Percentiles rank a stretch among this genome's conserved stretches.
phyloP scores from a whole-genome alignment of 2,329 filamentous ascomycete species.

The Aureobasidium sp. region DNA sequence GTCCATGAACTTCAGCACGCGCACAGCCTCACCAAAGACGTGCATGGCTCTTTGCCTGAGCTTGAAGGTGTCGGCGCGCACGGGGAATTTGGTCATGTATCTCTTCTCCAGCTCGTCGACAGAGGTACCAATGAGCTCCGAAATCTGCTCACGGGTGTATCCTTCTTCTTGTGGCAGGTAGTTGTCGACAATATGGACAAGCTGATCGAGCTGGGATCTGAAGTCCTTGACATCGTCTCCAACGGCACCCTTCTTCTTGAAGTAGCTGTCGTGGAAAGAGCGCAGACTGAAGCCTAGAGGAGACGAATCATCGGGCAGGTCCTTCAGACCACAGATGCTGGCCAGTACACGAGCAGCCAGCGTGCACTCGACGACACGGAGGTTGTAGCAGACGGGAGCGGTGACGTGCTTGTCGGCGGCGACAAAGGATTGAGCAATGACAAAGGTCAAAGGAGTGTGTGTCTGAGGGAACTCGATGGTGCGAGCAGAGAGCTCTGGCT shows the following conservation, averaged over 20 bases:
- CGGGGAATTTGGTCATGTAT: slow-evolving; percentile 82
- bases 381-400: slow-evolving; percentile 88
- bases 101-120: slow-evolving; percentile 63
- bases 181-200: slow-evolving; percentile 60
- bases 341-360: slow-evolving; percentile 65
- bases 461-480: slow-evolving; percentile 77
- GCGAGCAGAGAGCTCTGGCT: slow-evolving; percentile 63
- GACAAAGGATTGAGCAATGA: slow-evolving; percentile 92
- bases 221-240: slow-evolving; percentile 40
- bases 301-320: slow-evolving; percentile 66
- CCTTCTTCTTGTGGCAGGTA: slow-evolving; percentile 71
- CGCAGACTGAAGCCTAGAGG: slow-evolving; percentile 76
- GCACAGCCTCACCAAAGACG: slow-evolving; percentile 80
- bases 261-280: slow-evolving; percentile 79
- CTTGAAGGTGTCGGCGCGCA: slow-evolving; percentile 79
- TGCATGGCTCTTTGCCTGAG: slow-evolving; percentile 81
- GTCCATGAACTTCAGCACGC: slow-evolving; percentile 74
- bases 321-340: slow-evolving; percentile 49
- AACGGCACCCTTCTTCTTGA: slow-evolving; percentile 44
- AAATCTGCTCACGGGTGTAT: slow-evolving; percentile 82
- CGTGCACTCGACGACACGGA: slow-evolving; percentile 91
- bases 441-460: slow-evolving; percentile 74
- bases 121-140: slow-evolving; percentile 58
- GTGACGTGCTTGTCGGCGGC: slow-evolving; percentile 91
- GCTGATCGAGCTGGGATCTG: slow-evolving; percentile 58